Percentiles rank a stretch among this genome's conserved stretches.
These are phyloP conservation scores for Phellinidium pouzarii DNA, from an alignment of 1,284 basidiomycete genomes.

Conservation along the genomic window DNA sequence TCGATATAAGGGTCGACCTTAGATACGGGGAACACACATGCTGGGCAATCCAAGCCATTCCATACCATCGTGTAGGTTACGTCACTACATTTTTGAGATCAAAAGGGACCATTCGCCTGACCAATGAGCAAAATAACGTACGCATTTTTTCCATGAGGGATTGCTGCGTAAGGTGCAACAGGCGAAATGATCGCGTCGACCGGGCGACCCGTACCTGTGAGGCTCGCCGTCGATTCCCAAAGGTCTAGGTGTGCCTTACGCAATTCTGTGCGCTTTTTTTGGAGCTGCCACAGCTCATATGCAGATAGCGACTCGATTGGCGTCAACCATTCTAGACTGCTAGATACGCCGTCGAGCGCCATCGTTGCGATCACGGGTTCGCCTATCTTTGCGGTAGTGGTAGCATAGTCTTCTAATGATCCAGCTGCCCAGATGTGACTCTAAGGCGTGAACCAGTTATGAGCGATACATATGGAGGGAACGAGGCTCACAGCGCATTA, in stretches of 20 bases:
- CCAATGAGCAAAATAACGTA: slow-evolving; percentile 26
- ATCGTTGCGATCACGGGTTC: slow-evolving; percentile 49
- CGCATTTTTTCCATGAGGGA: slow-evolving; percentile 47
- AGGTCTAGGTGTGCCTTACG: slow-evolving; percentile 46
- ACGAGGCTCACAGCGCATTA: background rate
- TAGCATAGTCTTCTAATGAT: slow-evolving; percentile 36
- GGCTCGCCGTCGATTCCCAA: slow-evolving; percentile 44
- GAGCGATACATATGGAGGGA: background rate
- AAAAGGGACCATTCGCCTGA: slow-evolving; percentile 18
- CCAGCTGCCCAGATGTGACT: slow-evolving; percentile 37
- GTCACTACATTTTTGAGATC: slow-evolving; percentile 28
- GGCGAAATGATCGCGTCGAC: slow-evolving; percentile 60
- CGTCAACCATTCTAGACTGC: slow-evolving; percentile 22
- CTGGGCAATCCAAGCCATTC: slow-evolving; percentile 66
- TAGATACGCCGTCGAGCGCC: slow-evolving; percentile 29
- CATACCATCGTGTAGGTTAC: slow-evolving; percentile 54
- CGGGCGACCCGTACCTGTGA: slow-evolving; percentile 54
- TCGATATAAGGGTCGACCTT: slow-evolving; percentile 47
- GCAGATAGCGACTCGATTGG: slow-evolving; percentile 29
- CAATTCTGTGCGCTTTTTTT: slow-evolving; percentile 38
- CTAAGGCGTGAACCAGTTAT: slow-evolving; percentile 23
- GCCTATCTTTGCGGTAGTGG: slow-evolving; percentile 33
- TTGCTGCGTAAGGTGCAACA: slow-evolving; percentile 43
- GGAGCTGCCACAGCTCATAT: slow-evolving; percentile 51
- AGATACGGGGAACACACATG: slow-evolving; percentile 61